Percentiles rank a stretch among this genome's conserved stretches.
Evolutionary conservation across 306 rosid genomes (phyloP).

Genomic region (Alnus glutinosa): DNA sequence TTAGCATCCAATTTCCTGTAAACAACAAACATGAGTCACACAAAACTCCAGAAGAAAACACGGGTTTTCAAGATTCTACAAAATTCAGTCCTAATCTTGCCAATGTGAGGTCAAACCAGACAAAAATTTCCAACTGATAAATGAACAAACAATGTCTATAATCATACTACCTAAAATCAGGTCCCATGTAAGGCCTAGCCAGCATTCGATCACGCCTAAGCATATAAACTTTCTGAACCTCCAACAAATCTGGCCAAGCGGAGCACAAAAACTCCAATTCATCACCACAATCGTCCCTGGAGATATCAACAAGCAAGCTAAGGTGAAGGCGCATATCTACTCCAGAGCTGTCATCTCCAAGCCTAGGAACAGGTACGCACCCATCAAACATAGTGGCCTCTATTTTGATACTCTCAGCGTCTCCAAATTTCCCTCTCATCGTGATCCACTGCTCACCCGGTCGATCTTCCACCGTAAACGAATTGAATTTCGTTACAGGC

Average conservation of each 20-base stretch:
- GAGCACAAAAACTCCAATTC: conserved; percentile 75
- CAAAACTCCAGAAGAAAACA: background rate
- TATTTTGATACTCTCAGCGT: conserved; percentile 61
- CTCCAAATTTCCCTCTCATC: conserved; percentile 56
- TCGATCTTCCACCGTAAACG: conserved; percentile 66
- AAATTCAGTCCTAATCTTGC: conserved; percentile 4
- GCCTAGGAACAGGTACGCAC: conserved; percentile 44
- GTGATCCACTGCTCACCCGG: conserved; percentile 71
- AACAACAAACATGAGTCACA: conserved; percentile 21
- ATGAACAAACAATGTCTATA: background rate
- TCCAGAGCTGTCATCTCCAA: conserved; percentile 55
- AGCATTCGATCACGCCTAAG: conserved; percentile 39
- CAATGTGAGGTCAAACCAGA: background rate
- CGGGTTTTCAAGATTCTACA: background rate
- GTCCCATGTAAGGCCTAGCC: conserved; percentile 63
- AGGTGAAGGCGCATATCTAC: conserved; percentile 60
- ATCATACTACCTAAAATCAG: conserved; percentile 61
- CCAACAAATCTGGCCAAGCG: conserved; percentile 66
- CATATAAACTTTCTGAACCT: conserved; percentile 62
- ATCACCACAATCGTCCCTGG: conserved; percentile 48
- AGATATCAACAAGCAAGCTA: conserved; percentile 69
- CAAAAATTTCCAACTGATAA: background rate
- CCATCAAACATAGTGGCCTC: conserved; percentile 90
- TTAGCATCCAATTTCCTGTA: conserved; percentile 57
- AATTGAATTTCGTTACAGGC: conserved; percentile 59